These are phyloP conservation scores for Acacia melanoxylon DNA, from an alignment of 306 rosid species.

Conservation along the genomic window DNA sequence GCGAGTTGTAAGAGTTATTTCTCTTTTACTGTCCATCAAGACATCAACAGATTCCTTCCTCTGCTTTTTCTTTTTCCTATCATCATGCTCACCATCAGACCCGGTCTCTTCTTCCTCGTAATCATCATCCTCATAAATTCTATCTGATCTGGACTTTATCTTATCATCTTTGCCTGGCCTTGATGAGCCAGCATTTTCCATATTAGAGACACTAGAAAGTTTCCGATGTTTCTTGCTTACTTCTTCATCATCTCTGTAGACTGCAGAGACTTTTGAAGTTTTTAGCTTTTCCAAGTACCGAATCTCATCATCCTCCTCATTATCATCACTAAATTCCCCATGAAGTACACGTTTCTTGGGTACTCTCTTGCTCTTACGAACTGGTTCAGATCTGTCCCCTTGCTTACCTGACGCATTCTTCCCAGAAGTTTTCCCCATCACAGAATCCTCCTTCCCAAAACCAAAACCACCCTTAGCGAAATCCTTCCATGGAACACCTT, in stretches of 20 bases:
- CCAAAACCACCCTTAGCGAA: slow-evolving; percentile 70
- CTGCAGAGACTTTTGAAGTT: slow-evolving; percentile 65
- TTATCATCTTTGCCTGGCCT: slow-evolving; percentile 26
- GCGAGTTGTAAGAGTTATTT: slow-evolving; percentile 76
- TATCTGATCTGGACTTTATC: slow-evolving; percentile 27
- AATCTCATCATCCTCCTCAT: slow-evolving; percentile 81
- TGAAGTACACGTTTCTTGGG: slow-evolving; percentile 75
- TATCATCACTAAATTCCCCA: slow-evolving; percentile 70
- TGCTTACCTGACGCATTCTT: slow-evolving; percentile 54
- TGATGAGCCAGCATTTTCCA: slow-evolving; percentile 55
- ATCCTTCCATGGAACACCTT: slow-evolving; percentile 96
- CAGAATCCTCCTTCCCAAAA: slow-evolving; percentile 62
- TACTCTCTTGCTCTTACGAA: slow-evolving; percentile 74
- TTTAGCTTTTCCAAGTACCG: slow-evolving; percentile 89
- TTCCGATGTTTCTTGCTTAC: slow-evolving; percentile 74
- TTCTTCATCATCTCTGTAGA: slow-evolving; percentile 72
- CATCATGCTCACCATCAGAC: slow-evolving; percentile 75
- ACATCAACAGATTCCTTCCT: slow-evolving; percentile 78
- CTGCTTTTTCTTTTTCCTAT: slow-evolving; percentile 73
- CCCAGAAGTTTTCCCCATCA: slow-evolving; percentile 56
- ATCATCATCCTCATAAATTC: slow-evolving; percentile 18
- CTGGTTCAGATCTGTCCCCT: slow-evolving; percentile 58
- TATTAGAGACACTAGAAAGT: slow-evolving; percentile 70
- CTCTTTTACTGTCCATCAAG: slow-evolving; percentile 71
- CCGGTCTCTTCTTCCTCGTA: slow-evolving; percentile 60